These are phyloP conservation scores for Cyathus striatus DNA, from an alignment of 768 basidiomycete genomes.

Conservation along the genomic window DNA sequence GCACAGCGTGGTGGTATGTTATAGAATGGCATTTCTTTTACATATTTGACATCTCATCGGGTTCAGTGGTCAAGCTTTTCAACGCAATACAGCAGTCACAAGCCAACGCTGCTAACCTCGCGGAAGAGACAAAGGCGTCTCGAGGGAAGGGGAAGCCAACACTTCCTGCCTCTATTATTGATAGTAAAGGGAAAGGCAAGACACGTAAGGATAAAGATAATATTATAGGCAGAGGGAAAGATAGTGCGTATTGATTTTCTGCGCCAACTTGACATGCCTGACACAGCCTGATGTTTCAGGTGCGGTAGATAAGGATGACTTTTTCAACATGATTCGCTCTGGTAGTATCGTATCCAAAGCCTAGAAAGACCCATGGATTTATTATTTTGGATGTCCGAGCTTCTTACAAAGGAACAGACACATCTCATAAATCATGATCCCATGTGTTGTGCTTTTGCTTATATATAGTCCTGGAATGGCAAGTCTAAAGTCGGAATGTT, in stretches of 20 bases:
- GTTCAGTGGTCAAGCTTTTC: slow-evolving; percentile 75
- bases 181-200: slow-evolving; percentile 39
- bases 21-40: slow-evolving; percentile 2
- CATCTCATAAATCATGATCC: too few relatives aligned
- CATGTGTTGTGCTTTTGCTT: too few relatives aligned
- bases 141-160: slow-evolving; percentile 74
- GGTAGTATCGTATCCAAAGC: slow-evolving; percentile 75
- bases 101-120: slow-evolving; percentile 41
- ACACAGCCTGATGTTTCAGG: slow-evolving; percentile 39
- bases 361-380: slow-evolving; percentile 19
- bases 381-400: not conserved
- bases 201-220: slow-evolving; percentile 54
- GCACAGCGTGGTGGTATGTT: slow-evolving; percentile 77
- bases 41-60: not conserved
- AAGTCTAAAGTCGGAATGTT: not conserved
- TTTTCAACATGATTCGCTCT: slow-evolving; percentile 79
- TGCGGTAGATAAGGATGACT: slow-evolving; percentile 63
- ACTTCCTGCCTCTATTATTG: slow-evolving; percentile 58
- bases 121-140: slow-evolving; percentile 52
- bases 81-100: slow-evolving; percentile 85
- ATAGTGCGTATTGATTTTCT: slow-evolving; percentile 33
- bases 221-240: slow-evolving; percentile 48
- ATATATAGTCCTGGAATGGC: not conserved
- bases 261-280: slow-evolving; percentile 4
- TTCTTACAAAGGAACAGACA: not conserved